Evolutionary conservation across 805 yeast species (phyloP).

Genomic region (Spathaspora boniae): DNA sequence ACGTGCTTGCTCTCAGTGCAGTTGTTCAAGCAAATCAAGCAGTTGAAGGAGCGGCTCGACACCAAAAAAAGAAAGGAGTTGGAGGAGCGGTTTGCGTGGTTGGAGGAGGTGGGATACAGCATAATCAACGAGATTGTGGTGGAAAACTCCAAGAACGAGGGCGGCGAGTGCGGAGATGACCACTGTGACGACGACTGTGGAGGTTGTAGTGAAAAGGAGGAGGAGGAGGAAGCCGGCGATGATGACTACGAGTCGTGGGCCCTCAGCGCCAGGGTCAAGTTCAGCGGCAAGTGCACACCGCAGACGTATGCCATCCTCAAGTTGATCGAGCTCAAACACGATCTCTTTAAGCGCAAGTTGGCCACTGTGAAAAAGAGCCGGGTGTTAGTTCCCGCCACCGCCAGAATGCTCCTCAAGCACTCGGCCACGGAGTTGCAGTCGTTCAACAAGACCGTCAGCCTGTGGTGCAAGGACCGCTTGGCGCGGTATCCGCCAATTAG

Average conservation of each 20-base stretch:
- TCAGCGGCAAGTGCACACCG: constrained; percentile 43
- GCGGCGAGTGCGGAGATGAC: constrained; percentile 16
- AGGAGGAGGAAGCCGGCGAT: too few species aligned
- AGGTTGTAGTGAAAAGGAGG: too few species aligned
- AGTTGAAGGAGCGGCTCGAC: constrained; percentile 16
- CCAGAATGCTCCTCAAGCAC: constrained; percentile 16
- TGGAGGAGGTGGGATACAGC: constrained; percentile 44
- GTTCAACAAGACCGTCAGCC: constrained; percentile 13
- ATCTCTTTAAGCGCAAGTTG: constrained; percentile 21
- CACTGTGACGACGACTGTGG: constrained; percentile 10
- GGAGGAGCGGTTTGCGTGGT: constrained; percentile 45
- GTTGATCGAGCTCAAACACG: constrained; percentile 26
- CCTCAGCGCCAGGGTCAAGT: constrained; percentile 35
- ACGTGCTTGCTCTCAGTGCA: constrained; percentile 56
- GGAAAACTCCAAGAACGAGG: constrained; percentile 12
- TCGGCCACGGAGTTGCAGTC: constrained; percentile 5
- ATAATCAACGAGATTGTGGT: constrained; percentile 24
- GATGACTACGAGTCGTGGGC: constrained; percentile 38
- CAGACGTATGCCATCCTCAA: constrained; percentile 39
- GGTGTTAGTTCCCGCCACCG: constrained; percentile 17
- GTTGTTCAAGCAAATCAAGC: constrained; percentile 29
- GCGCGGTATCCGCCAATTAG: constrained; percentile 14
- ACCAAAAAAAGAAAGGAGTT: constrained; percentile 28
- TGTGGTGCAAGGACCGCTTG: constrained; percentile 27
- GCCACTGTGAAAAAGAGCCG: constrained; percentile 14